Evolutionary conservation across 106 monocot species (phyloP), one percentile per base, ranked within the genome.

Genomic region (Alisma plantagoaquatica): DNA sequence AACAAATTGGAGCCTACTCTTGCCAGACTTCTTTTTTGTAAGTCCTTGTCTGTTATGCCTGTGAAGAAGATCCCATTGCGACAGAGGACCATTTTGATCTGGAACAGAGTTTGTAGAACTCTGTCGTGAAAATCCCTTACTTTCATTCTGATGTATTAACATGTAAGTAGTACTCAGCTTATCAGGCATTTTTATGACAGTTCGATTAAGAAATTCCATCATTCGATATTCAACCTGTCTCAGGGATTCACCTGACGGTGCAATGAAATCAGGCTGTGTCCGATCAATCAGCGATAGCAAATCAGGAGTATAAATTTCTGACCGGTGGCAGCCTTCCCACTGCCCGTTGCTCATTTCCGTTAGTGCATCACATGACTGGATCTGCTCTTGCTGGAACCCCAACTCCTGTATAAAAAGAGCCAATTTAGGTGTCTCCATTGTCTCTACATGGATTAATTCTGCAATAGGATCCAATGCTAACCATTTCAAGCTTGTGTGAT

Each of bases 1-100:
- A 53, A 96, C 76, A 51, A 96, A 84, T 59, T 96, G 88, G 44
- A 96, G 84, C 38, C 89, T 56, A 60, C 96, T 96, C 62, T 96
- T 96, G 0, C 96, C 89, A 0, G 96, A 96, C 46, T 84, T 96
- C 60, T 84, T 96, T 62, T 76, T 84, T 11, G 66, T 67, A 18
- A 84, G 20, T 48, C 74, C 71, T 21, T 70, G 68, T 55, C 87
- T 66, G 47, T 71, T 73, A 35, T 77, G 75, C 53, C 73, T 41
- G 53, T 79, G 65, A 20, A 78, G 65, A 44, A 73, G 41, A 57
- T 82, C 78, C 83, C 75, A 84, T 1, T 77, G 82, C 16, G 76
- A 60, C 27, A 35, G 32, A 47, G 46, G 49, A 3, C 56, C 77
- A 45, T 77, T 71, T 15, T 64, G 61, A 3, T 80, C 86, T 63